Conservation (phyloP, 768 basidiomycete genomes). For the Leccinum fibrillosum region DNA sequence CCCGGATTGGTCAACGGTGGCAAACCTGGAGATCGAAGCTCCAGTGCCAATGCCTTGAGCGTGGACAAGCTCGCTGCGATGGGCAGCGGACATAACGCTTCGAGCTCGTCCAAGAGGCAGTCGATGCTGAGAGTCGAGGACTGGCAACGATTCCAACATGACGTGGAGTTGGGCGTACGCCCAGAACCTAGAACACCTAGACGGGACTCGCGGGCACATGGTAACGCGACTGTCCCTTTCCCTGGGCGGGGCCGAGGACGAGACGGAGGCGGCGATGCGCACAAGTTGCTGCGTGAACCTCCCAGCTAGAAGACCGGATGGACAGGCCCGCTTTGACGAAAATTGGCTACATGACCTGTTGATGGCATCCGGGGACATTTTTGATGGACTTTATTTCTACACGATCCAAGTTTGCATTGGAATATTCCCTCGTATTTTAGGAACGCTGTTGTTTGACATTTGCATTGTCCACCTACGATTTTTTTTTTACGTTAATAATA, state of each 20-base stretch:
- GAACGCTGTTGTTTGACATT: constrained; percentile 12
- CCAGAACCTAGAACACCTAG: constrained; percentile 19
- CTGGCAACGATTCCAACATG: constrained; percentile 74
- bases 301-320: constrained; percentile 28
- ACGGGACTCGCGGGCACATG: constrained; percentile 23
- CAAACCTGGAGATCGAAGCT: constrained; percentile 36
- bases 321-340: not conserved
- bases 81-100: constrained; percentile 25
- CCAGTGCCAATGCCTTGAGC: constrained; percentile 39
- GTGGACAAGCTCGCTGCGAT: constrained; percentile 55
- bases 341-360: constrained; percentile 13
- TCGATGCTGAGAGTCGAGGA: constrained; percentile 82
- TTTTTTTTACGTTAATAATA: constrained; percentile 19
- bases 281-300: constrained; percentile 14
- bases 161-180: constrained; percentile 34
- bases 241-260: constrained; percentile 27
- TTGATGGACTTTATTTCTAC: constrained; percentile 20
- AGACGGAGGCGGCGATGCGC: not conserved
- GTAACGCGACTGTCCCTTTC: constrained; percentile 30
- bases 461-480: not conserved
- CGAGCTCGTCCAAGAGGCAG: constrained; percentile 54
- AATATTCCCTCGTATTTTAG: constrained; percentile 18
- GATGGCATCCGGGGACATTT: constrained; percentile 12
- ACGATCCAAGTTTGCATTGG: constrained; percentile 17
- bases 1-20: constrained; percentile 31